Percentiles rank a stretch among this genome's conserved stretches.
phyloP scores from a whole-genome alignment of 148 eudicot species.

The Euryodendron excelsum region DNA sequence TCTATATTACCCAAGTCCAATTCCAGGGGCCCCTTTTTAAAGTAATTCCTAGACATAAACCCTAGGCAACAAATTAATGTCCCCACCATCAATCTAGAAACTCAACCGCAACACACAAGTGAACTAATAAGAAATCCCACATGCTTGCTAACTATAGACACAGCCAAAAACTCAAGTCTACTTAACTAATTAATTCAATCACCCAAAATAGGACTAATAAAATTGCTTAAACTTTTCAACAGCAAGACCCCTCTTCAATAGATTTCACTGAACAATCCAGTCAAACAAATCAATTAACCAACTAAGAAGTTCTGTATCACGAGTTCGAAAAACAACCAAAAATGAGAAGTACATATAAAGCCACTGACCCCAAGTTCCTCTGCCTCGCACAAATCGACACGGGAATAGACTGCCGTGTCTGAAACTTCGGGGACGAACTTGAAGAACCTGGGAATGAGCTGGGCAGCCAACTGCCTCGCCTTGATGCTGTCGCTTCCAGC shows the following conservation, averaged over 20 bases:
- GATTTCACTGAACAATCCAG: not conserved
- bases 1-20: not conserved
- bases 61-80: not conserved
- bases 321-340: not conserved
- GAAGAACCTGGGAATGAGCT: constrained; percentile 91
- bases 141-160: not conserved
- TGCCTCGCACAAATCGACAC: constrained; percentile 86
- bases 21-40: not conserved
- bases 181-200: not conserved
- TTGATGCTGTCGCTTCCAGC: constrained; percentile 62
- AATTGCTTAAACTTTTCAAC: not conserved
- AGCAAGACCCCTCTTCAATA: not conserved
- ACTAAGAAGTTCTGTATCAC: not conserved
- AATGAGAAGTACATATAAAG: not conserved
- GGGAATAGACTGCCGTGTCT: constrained; percentile 62
- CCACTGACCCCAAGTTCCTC: constrained; percentile 90
- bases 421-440: constrained; percentile 70
- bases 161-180: too few relatives aligned
- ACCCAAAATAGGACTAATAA: not conserved
- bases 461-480: constrained; percentile 88
- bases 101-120: too few relatives aligned
- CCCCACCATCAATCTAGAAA: not conserved
- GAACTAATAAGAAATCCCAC: too few relatives aligned
- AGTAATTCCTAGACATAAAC: not conserved
- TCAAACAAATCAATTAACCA: not conserved